Evolutionary conservation across 1,284 basidiomycete species (phyloP).

Genomic region (Termitomyces sp.): DNA sequence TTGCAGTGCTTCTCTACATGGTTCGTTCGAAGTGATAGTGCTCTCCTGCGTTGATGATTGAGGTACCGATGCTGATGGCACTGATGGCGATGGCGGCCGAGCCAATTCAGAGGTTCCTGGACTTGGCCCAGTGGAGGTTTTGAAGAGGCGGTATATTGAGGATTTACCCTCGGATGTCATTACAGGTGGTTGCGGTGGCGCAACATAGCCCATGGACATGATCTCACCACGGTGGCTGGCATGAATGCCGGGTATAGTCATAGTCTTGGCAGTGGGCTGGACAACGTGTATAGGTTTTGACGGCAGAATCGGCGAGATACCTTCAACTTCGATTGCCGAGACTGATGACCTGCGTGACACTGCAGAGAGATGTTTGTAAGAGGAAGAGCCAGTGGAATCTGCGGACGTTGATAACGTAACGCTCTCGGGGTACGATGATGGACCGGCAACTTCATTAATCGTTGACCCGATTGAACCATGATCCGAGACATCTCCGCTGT

Average conservation of each 20-base stretch:
- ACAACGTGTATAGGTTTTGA: slow-evolving; percentile 53
- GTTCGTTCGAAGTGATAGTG: not conserved
- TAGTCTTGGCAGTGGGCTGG: slow-evolving; percentile 68
- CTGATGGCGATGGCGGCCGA: slow-evolving; percentile 16
- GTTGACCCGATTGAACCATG: slow-evolving; percentile 36
- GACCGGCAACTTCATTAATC: no score
- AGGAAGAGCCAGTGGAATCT: slow-evolving; percentile 10
- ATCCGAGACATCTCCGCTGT: slow-evolving; percentile 40
- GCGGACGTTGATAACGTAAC: slow-evolving; percentile 14
- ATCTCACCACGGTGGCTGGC: slow-evolving; percentile 73
- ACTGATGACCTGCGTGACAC: slow-evolving; percentile 11
- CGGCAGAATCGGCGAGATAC: slow-evolving; percentile 18
- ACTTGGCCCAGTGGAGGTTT: slow-evolving; percentile 30
- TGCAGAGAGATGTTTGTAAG: slow-evolving; percentile 9
- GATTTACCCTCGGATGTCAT: slow-evolving; percentile 36
- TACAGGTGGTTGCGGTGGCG: slow-evolving; percentile 44
- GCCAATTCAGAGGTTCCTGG: slow-evolving; percentile 15
- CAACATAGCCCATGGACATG: slow-evolving; percentile 72
- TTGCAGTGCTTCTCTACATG: slow-evolving; percentile 22
- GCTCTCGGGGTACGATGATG: slow-evolving; percentile 16
- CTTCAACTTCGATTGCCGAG: slow-evolving; percentile 17
- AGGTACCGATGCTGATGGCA: slow-evolving; percentile 4
- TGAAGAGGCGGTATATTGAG: slow-evolving; percentile 67
- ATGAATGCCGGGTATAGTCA: slow-evolving; percentile 79
- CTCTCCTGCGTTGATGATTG: slow-evolving; percentile 4